A percentile compares a stretch with the other conserved stretches of the same genome.
Conservation (phyloP, 257 asterid genomes). For the Nicotiana sylvestris region DNA sequence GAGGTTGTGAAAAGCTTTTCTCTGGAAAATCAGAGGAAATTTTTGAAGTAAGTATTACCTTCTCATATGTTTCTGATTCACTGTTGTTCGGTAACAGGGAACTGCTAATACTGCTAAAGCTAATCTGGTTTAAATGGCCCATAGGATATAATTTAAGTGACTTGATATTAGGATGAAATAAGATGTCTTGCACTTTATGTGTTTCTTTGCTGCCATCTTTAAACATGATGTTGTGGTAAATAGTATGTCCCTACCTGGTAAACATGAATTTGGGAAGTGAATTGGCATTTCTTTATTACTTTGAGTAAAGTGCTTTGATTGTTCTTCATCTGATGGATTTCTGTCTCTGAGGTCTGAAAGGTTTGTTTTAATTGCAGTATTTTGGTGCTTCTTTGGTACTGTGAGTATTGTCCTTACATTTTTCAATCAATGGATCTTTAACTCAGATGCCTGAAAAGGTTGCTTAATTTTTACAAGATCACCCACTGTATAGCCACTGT, state of each 20-base stretch:
- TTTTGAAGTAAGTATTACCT: conserved; percentile 65
- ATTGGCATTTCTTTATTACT: not conserved
- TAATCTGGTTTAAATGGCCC: not conserved
- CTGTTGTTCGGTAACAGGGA: not conserved
- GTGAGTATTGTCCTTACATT: not conserved
- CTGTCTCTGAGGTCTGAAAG: not conserved
- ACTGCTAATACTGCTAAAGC: not conserved
- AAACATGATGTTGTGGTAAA: not conserved
- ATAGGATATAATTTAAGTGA: not conserved
- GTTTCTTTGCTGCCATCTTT: not conserved
- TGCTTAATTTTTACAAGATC: not conserved
- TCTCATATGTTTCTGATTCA: not conserved
- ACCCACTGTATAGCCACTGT: not conserved
- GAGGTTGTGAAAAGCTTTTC: conserved; percentile 70
- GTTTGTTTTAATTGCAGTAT: not conserved
- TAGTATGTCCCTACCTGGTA: not conserved
- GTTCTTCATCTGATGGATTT: not conserved
- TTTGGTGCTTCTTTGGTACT: conserved; percentile 2
- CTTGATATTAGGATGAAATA: not conserved
- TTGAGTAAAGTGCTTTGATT: not conserved
- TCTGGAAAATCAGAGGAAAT: conserved; percentile 72
- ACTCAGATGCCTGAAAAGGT: not conserved
- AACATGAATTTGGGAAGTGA: conserved; percentile 4
- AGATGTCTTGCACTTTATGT: not conserved
- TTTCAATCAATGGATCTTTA: not conserved